phyloP scores from a whole-genome alignment of 495 filamentous ascomycete species.

The Hypoxylon cercidicola region DNA sequence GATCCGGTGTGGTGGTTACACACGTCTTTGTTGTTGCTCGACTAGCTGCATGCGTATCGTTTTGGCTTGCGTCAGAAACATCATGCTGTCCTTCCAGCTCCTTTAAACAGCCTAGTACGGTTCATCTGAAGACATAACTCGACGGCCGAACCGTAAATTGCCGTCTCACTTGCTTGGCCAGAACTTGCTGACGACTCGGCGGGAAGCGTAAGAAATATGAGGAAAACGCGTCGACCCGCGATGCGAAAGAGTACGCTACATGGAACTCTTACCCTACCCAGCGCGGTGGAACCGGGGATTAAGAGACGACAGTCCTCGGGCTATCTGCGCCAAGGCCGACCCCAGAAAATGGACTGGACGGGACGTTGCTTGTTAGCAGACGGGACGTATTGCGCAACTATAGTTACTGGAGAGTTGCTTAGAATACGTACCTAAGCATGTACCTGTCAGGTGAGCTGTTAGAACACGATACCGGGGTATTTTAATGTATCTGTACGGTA shows the following conservation, averaged over 20 bases:
- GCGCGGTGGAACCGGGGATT: slow-evolving; percentile 21
- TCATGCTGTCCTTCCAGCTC: too few species aligned
- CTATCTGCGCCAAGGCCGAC: slow-evolving; percentile 25
- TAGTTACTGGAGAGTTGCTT: too few species aligned
- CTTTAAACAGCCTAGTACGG: too few species aligned
- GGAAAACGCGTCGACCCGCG: background rate
- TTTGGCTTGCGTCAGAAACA: too few species aligned
- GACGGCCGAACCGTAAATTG: background rate
- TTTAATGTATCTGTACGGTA: background rate
- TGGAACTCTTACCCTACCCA: slow-evolving; percentile 14
- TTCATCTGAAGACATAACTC: background rate
- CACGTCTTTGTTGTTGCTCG: too few species aligned
- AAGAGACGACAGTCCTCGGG: slow-evolving; percentile 3
- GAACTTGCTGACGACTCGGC: background rate
- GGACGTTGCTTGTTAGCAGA: slow-evolving; percentile 13
- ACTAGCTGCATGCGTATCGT: too few species aligned
- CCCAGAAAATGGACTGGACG: slow-evolving; percentile 31
- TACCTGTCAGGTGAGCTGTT: background rate
- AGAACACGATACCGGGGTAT: slow-evolving; percentile 1
- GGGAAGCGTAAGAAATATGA: background rate
- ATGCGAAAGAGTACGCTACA: background rate
- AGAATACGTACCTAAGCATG: too few species aligned
- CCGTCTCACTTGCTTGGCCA: background rate
- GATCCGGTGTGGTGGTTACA: too few species aligned
- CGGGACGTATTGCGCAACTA: background rate